Percentiles rank a stretch among this genome's conserved stretches.
phyloP scores from a whole-genome alignment of 768 basidiomycete species.

The Psilocybe cubensis region DNA sequence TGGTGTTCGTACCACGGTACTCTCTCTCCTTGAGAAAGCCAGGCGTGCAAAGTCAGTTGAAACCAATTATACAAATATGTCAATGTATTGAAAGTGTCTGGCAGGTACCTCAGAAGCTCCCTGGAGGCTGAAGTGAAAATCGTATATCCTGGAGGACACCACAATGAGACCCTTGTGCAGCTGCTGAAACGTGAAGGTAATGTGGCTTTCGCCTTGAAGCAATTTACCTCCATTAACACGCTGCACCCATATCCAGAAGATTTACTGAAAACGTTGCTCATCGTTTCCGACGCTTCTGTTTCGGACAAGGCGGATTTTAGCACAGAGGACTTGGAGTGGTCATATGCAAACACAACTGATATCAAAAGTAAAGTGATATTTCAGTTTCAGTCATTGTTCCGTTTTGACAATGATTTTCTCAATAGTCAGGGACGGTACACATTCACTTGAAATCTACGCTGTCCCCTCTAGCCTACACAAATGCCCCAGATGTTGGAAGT shows the following conservation, averaged over 20 bases:
- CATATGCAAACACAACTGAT: neutral
- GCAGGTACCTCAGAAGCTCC: slow-evolving; percentile 73
- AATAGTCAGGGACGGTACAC: slow-evolving; percentile 24
- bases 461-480: slow-evolving; percentile 65
- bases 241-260: slow-evolving; percentile 43
- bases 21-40: slow-evolving; percentile 76
- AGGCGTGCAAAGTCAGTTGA: slow-evolving; percentile 68
- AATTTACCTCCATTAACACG: neutral
- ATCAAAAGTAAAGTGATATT: neutral
- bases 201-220: neutral
- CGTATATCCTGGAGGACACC: slow-evolving; percentile 49
- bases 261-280: slow-evolving; percentile 75
- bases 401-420: neutral
- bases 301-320: slow-evolving; percentile 36
- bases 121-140: slow-evolving; percentile 78
- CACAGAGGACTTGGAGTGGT: slow-evolving; percentile 1
- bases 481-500: slow-evolving; percentile 94
- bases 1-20: slow-evolving; percentile 59
- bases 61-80: neutral
- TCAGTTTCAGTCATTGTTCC: neutral
- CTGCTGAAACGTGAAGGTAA: slow-evolving; percentile 50
- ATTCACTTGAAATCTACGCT: slow-evolving; percentile 48
- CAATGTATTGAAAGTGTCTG: neutral
- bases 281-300: slow-evolving; percentile 73
- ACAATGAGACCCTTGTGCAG: slow-evolving; percentile 27